Conservation (phyloP, 768 basidiomycete genomes). For the Boletus patriciae region DNA sequence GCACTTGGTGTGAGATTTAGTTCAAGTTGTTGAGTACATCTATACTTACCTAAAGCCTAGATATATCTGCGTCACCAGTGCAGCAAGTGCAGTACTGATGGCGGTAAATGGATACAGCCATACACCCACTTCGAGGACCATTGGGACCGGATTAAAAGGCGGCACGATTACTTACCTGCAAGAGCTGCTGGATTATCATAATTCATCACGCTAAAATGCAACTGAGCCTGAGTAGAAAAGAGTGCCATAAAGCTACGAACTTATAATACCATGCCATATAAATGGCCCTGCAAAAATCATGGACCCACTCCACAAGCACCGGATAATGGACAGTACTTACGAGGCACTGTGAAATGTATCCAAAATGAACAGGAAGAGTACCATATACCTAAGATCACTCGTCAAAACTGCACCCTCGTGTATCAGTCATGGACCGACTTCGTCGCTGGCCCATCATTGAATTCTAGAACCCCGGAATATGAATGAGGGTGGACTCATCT, state of each 20-base stretch:
- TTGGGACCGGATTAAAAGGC: neutral
- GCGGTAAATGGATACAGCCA: constrained; percentile 56
- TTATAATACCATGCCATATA: constrained; percentile 22
- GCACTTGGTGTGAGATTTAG: no score
- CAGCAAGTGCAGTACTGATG: constrained; percentile 45
- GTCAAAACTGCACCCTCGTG: neutral
- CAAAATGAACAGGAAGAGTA: constrained; percentile 16
- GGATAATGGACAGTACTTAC: constrained; percentile 15
- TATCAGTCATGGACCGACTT: neutral
- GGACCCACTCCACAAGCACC: neutral
- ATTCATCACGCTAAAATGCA: constrained; percentile 12
- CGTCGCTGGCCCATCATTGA: constrained; percentile 11
- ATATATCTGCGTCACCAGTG: constrained; percentile 50
- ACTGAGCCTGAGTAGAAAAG: neutral
- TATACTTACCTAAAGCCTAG: no score
- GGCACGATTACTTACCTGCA: neutral
- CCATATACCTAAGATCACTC: constrained; percentile 9
- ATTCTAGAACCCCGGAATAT: constrained; percentile 10
- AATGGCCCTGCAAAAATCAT: constrained; percentile 7
- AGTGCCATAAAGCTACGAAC: constrained; percentile 12
- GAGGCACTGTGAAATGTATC: constrained; percentile 21
- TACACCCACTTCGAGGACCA: constrained; percentile 32
- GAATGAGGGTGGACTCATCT: neutral
- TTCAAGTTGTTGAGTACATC: no score
- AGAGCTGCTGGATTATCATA: constrained; percentile 15